phyloP scores from a whole-genome alignment of 208 protist species.

The Leishmania martiniquensis region DNA sequence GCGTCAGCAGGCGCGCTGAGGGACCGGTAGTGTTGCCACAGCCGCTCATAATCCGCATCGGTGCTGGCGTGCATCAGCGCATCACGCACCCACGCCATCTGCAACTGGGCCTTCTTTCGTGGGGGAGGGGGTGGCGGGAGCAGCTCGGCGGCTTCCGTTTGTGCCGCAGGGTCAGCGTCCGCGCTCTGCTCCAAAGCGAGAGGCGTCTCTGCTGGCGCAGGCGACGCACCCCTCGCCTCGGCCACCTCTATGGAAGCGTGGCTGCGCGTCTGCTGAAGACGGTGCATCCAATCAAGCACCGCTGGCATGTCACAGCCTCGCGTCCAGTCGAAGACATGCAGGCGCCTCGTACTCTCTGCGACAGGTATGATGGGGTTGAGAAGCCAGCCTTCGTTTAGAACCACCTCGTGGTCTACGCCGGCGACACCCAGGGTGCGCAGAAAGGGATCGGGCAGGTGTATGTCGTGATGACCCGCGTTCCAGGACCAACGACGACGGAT shows the following conservation, averaged over 20 bases:
- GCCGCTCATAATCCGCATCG: constrained; percentile 35
- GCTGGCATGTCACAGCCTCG: constrained; percentile 21
- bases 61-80: constrained; percentile 44
- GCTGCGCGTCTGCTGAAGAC: not conserved
- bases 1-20: constrained; percentile 5
- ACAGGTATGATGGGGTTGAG: constrained; percentile 13
- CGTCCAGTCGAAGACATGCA: constrained; percentile 35
- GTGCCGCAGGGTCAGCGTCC: not conserved
- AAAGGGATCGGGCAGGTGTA: constrained; percentile 26
- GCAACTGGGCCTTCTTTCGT: constrained; percentile 48
- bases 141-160: not conserved
- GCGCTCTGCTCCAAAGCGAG: not conserved
- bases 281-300: constrained; percentile 18
- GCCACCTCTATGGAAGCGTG: not conserved
- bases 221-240: constrained; percentile 16
- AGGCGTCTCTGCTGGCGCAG: constrained; percentile 27
- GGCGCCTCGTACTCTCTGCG: not conserved
- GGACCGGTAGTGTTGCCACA: constrained; percentile 63
- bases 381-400: constrained; percentile 12
- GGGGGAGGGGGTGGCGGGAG: constrained; percentile 14
- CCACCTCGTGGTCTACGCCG: constrained; percentile 6
- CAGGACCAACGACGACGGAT: constrained; percentile 29
- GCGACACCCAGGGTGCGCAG: constrained; percentile 24
- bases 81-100: constrained; percentile 35
- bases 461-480: constrained; percentile 29